Conservation (phyloP, 371 early-diverging fungal species). For the Catenaria anguillulae region DNA sequence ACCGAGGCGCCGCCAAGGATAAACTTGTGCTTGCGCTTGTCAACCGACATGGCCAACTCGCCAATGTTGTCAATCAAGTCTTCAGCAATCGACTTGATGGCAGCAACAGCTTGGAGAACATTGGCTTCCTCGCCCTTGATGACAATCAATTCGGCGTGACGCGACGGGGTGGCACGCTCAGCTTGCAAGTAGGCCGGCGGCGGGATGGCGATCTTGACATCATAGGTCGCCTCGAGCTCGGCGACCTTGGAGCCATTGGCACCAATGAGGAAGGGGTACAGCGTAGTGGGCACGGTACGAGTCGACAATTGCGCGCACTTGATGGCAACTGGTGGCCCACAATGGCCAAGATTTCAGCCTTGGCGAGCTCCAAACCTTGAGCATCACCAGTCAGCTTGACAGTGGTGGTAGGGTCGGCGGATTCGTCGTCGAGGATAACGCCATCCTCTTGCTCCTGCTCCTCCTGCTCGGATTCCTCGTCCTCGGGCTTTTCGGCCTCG, state of each 20-base stretch:
- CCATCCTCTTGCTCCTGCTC: too few relatives aligned
- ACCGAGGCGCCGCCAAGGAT: constrained; percentile 68
- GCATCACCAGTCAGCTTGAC: constrained; percentile 73
- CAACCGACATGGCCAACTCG: constrained; percentile 47
- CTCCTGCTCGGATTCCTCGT: too few relatives aligned
- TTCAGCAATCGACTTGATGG: constrained; percentile 36
- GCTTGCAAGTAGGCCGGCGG: constrained; percentile 29
- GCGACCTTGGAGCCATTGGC: constrained; percentile 42
- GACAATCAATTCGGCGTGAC: constrained; percentile 11
- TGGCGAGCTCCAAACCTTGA: constrained; percentile 66
- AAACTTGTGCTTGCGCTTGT: constrained; percentile 81
- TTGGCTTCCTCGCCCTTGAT: constrained; percentile 53
- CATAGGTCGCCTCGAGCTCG: constrained; percentile 41
- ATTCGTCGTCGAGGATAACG: neutral
- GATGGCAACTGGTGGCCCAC: constrained; percentile 41
- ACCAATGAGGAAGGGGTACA: constrained; percentile 69
- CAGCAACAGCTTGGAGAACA: constrained; percentile 44
- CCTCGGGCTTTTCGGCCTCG: too few relatives aligned
- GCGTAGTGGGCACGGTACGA: constrained; percentile 33
- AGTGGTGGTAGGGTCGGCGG: constrained; percentile 16
- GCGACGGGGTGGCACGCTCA: neutral
- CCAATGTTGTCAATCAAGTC: constrained; percentile 43
- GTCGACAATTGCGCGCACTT: constrained; percentile 11
- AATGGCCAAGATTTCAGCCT: constrained; percentile 66
- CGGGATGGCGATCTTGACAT: constrained; percentile 57